Base-by-base conservation (phyloP, 352 stramenopile genomes). In the Globisporangium abappressorium region DNA sequence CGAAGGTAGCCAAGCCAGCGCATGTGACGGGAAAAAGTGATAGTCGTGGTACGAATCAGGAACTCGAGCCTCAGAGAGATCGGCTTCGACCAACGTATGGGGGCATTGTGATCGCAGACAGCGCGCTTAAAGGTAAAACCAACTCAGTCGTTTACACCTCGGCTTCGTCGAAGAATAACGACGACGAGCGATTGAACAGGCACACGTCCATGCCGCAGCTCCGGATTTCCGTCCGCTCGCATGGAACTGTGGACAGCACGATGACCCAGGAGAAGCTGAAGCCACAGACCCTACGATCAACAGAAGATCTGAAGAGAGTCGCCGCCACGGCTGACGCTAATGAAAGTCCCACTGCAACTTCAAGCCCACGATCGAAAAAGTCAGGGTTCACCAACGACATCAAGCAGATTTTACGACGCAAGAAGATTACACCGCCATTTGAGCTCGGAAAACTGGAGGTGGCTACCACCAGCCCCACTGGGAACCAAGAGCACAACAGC, bases 331-430 rank as follows among this genome's bases (percentile, higher is more conserved):
- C 20, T 53, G 46, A 53, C 26, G n/a, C 47, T 41, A 43, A 3
- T 18, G 36, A 18, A 30, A 18, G 55, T 24, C 28, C 9, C 14
- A 3, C 24, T 22, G 14, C 8, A 30, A 43, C n/a, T 2, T 22
- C 14, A 33, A 57, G 49, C 30, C 57, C 57, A 28, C 24, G 22
- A 4, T 9, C 20, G 0, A 62, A 22, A 15, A 74, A 66, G n/a
- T 60, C 47, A 3, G 53, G 65, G 11, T 70, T 75, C 15, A 57
- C 72, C 15, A 72, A 3, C 22, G 70, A 75, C 8, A 51, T 75
- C 20, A 59, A 64, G 33, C 58, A 63, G 15, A 69, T 72, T 24
- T 43, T 71, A 18, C 41, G 30, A 22, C 65, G 70, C 11, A 75
- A 64, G 26, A 66, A 49, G 54, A 57, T 36, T 8, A 38, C 28